phyloP scores from a whole-genome alignment of 2,329 filamentous ascomycete genomes.

The Stagonosporopsis tanaceti region DNA sequence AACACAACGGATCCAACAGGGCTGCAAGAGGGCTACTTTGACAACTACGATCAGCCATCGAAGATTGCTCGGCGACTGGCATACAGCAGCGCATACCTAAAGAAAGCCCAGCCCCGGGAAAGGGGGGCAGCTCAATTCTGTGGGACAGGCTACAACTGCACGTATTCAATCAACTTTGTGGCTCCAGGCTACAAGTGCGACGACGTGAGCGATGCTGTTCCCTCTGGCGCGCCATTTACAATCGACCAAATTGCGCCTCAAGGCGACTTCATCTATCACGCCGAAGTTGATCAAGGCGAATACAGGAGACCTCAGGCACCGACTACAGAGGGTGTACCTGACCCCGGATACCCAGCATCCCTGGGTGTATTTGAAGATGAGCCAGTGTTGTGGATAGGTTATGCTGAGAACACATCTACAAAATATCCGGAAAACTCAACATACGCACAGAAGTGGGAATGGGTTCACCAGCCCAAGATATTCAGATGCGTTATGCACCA shows the following conservation, averaged over 20 bases:
- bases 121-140: slow-evolving; percentile 40
- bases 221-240: slow-evolving; percentile 38
- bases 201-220: slow-evolving; percentile 28
- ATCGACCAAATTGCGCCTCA: slow-evolving; percentile 41
- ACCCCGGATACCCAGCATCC: slow-evolving; percentile 35
- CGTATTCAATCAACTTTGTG: slow-evolving; percentile 44
- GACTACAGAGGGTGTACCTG: slow-evolving; percentile 33
- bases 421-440: slow-evolving; percentile 34
- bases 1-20: slow-evolving; percentile 46
- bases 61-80: slow-evolving; percentile 44
- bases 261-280: slow-evolving; percentile 42
- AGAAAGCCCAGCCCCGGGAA: slow-evolving; percentile 36
- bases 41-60: slow-evolving; percentile 50
- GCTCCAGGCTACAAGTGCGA: slow-evolving; percentile 50
- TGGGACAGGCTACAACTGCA: slow-evolving; percentile 48
- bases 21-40: slow-evolving; percentile 36
- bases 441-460: slow-evolving; percentile 39
- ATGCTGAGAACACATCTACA: slow-evolving; percentile 39
- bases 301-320: slow-evolving; percentile 42
- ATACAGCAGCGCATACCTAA: slow-evolving; percentile 44
- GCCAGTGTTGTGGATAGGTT: slow-evolving; percentile 49
- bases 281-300: slow-evolving; percentile 41
- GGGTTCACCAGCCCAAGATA: slow-evolving; percentile 44
- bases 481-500: slow-evolving; percentile 48
- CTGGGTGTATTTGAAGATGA: slow-evolving; percentile 47